Percentiles rank a stretch among this genome's conserved stretches.
These are phyloP conservation scores for Desmodesmus armatus DNA, from an alignment of 139 green algal species.

Conservation along the genomic window DNA sequence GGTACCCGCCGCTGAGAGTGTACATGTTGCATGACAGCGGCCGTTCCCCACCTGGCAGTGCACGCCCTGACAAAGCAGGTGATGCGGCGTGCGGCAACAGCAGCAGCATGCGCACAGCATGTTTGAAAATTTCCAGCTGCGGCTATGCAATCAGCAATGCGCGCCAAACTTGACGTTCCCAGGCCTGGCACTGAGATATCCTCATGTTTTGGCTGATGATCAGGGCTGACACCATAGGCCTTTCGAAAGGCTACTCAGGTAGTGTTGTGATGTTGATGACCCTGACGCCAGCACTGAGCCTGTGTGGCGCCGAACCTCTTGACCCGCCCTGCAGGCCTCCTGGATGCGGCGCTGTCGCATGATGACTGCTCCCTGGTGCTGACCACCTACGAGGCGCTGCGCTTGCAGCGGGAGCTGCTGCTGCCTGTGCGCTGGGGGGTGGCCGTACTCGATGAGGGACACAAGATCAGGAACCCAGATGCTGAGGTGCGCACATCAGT, in stretches of 20 bases:
- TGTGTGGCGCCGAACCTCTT: too few species aligned
- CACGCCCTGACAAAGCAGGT: constrained; percentile 48
- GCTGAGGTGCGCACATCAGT: constrained; percentile 51
- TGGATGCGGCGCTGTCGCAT: not conserved
- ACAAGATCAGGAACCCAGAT: constrained; percentile 98
- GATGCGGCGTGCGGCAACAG: not conserved
- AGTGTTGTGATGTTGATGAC: too few species aligned
- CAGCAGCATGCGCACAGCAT: not conserved
- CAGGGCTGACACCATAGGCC: too few species aligned
- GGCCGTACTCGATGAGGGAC: constrained; percentile 94
- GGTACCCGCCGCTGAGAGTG: constrained; percentile 68
- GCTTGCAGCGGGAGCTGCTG: constrained; percentile 77
- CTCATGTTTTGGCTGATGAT: too few species aligned
- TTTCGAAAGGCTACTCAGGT: too few species aligned
- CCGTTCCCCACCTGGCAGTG: not conserved
- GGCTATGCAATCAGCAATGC: too few species aligned
- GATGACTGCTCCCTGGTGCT: constrained; percentile 59
- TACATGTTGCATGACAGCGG: constrained; percentile 89
- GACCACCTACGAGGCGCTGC: constrained; percentile 94
- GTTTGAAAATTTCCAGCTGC: not conserved
- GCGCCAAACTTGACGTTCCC: too few species aligned
- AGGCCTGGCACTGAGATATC: too few species aligned
- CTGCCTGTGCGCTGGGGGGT: constrained; percentile 91
- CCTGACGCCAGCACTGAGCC: too few species aligned
- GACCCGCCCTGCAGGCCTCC: not conserved